A percentile compares a stretch with the other conserved stretches of the same genome.
Evolutionary conservation across 2,329 filamentous ascomycete species (phyloP).

Genomic region (Fusarium sp.): DNA sequence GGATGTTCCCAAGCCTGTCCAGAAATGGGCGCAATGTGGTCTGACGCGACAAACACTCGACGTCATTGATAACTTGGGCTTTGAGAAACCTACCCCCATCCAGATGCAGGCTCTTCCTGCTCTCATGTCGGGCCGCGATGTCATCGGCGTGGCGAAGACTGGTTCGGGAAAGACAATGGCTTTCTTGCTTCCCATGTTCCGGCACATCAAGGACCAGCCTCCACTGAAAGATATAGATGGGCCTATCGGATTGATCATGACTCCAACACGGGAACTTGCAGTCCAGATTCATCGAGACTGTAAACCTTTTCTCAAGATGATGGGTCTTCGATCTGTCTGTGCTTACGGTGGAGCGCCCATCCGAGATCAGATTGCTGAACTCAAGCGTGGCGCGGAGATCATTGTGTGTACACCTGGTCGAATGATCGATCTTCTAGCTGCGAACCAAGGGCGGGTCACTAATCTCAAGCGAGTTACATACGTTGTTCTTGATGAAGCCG

Average conservation of each 20-base stretch:
- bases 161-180: constrained; percentile 98
- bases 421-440: constrained; percentile 93
- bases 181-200: constrained; percentile 95
- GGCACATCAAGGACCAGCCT: constrained; percentile 94
- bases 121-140: constrained; percentile 95
- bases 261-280: constrained; percentile 91
- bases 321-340: constrained; percentile 86
- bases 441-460: constrained; percentile 93
- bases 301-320: constrained; percentile 90
- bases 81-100: constrained; percentile 90
- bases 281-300: constrained; percentile 95
- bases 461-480: constrained; percentile 91
- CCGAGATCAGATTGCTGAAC: constrained; percentile 95
- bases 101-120: constrained; percentile 94
- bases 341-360: constrained; percentile 96
- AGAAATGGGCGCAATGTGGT: constrained; percentile 96
- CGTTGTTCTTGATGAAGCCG: constrained; percentile 94
- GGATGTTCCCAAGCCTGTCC: constrained; percentile 90
- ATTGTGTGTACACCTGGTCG: constrained; percentile 95
- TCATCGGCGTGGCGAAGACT: constrained; percentile 96
- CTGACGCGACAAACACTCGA: constrained; percentile 87
- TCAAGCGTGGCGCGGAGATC: constrained; percentile 95
- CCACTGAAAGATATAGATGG: constrained; percentile 86
- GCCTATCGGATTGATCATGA: constrained; percentile 88
- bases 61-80: constrained; percentile 82